Percentiles rank a stretch among this genome's conserved stretches.
phyloP scores from a whole-genome alignment of 2,329 filamentous ascomycete genomes.

The Xylaria sp. region DNA sequence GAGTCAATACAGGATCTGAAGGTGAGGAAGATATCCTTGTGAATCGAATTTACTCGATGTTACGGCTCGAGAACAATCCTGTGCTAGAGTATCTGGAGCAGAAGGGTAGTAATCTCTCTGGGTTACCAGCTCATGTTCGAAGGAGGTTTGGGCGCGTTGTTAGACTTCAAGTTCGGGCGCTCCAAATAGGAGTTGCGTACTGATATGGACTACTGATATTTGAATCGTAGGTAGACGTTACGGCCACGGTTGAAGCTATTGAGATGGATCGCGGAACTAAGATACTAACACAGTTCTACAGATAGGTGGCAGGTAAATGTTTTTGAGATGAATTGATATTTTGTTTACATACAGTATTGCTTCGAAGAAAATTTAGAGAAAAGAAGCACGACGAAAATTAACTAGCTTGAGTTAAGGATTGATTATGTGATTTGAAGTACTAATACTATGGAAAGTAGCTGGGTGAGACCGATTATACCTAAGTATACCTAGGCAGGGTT shows the following conservation, averaged over 20 bases:
- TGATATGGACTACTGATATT: too few species aligned
- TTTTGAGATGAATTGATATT: not conserved
- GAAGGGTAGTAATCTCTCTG: not conserved
- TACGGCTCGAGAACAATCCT: slow-evolving; percentile 8
- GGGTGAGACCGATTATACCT: not conserved
- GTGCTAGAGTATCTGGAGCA: not conserved
- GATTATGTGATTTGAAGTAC: not conserved
- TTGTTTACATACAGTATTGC: not conserved
- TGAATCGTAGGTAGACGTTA: not conserved
- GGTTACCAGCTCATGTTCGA: not conserved
- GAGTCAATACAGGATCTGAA: not conserved
- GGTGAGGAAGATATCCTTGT: not conserved
- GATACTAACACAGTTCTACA: not conserved
- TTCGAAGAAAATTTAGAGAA: not conserved
- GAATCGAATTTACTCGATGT: not conserved
- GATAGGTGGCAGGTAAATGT: not conserved
- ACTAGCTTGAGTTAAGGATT: not conserved
- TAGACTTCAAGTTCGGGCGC: not conserved
- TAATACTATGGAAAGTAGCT: not conserved
- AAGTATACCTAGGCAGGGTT: too few species aligned
- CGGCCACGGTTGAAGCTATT: not conserved
- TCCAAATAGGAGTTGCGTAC: not conserved
- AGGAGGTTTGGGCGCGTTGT: not conserved
- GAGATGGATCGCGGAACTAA: not conserved
- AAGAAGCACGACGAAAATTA: not conserved